Conservation (phyloP, 805 yeast species). For the Jamesozyma lodderae region DNA sequence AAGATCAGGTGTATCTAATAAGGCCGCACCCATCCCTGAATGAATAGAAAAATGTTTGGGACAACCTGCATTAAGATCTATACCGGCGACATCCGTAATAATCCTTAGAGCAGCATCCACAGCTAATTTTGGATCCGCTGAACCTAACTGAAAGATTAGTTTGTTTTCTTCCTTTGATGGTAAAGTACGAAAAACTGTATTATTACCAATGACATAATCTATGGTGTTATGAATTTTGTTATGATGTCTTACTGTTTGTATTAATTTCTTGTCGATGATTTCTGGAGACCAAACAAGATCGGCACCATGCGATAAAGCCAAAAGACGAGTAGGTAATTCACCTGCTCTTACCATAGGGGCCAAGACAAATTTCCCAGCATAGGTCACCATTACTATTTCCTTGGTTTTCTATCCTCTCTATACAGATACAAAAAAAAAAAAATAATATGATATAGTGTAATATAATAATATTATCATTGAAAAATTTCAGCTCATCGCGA, state of each 20-base stretch:
- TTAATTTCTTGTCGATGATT: slow-evolving; percentile 74
- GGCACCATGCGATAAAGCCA: slow-evolving; percentile 78
- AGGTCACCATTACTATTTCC: background rate
- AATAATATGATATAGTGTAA: background rate
- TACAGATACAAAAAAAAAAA: background rate
- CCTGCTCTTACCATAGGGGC: slow-evolving; percentile 98
- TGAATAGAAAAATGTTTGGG: slow-evolving; percentile 94
- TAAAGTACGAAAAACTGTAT: slow-evolving; percentile 62
- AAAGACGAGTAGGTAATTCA: slow-evolving; percentile 79
- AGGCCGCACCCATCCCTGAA: slow-evolving; percentile 96
- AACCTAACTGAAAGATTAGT: slow-evolving; percentile 85
- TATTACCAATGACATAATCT: slow-evolving; percentile 43
- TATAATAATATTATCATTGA: background rate
- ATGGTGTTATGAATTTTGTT: slow-evolving; percentile 51
- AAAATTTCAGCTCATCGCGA: too few relatives aligned
- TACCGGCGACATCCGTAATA: slow-evolving; percentile 80
- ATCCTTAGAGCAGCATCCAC: slow-evolving; percentile 79
- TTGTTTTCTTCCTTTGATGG: slow-evolving; percentile 53
- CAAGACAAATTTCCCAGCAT: slow-evolving; percentile 62
- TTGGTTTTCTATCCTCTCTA: background rate
- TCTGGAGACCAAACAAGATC: slow-evolving; percentile 97
- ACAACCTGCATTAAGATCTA: slow-evolving; percentile 93
- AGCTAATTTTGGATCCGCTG: slow-evolving; percentile 74
- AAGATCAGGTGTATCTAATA: slow-evolving; percentile 71
- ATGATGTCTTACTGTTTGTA: slow-evolving; percentile 55